Base-by-base conservation (phyloP, 768 basidiomycete genomes). In the Trametopsis cervina region DNA sequence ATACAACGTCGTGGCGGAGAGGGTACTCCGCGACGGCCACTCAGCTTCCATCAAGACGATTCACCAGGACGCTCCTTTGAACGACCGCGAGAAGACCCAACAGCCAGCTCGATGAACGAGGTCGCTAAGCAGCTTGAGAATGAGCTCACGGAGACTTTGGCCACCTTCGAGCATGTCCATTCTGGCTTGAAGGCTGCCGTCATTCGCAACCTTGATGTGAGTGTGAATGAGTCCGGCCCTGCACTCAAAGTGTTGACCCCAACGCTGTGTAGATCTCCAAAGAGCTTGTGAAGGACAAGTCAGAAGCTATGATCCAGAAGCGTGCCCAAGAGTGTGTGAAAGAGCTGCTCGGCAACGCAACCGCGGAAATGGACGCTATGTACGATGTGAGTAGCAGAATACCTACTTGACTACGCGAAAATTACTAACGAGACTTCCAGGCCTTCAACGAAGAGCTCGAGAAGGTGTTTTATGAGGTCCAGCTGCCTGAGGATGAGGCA, bases 381-480 rank as follows among this genome's bases (percentile, higher is more conserved):
- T 94, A 93, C 54, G 87, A 92, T 73, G 91, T 92, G 36, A 57
- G 75, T 60, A 13, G 17, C 38, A 21, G 13, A 4, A 26, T 26
- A 25, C 36, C 36, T 20, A 24, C 40, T n/a, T 45, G 24, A 21
- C 21, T 18, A 35, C 24, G 22, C 46, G 11, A 40, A 33, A 15
- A 15, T 15, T 7, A 33, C 49, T 50, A 47, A 53, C 33, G 23
- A 33, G 17, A 22, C 23, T 7, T 18, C 1, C 52, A 94, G 91
- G 87, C 89, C 2, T 94, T 96, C 69, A 95, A 96, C 62, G 90
- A 92, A 60, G 92, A 95, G 62, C 74, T 96, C 25, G 91, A 93
- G 54, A 81, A 78, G 15, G 89, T 95, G 88, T 95, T 83, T 65
- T 84, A 85, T 43, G 89, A 93, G 50, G 79, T 78, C 22, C 78